Base-by-base conservation (phyloP, 2,329 filamentous ascomycete genomes). In the Venturia aucupariae region DNA sequence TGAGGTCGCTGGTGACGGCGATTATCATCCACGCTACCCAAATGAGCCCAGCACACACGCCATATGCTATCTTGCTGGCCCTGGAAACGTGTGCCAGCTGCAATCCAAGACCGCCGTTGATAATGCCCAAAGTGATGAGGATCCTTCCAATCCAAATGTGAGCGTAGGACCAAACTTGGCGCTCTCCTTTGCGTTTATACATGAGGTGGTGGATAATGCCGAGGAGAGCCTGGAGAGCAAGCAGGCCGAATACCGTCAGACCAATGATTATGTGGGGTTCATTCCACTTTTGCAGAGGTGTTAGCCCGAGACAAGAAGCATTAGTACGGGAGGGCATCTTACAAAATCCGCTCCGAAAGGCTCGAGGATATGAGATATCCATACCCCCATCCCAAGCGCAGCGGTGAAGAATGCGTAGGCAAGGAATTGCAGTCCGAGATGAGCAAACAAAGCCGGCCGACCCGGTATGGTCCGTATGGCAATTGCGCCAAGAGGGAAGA, bases 91-190 rank as follows among this genome's bases (percentile, higher is more conserved):
- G 73, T 2, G 80, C 78, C 24, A 82, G 72, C 64, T 74, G 71
- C 44, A 84, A 76, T 0, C 83, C 83, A 0, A 85, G 71, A 0
- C 82, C 82, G 22, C 81, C 83, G 68, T 84, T 85, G 70, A 85
- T 75, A 64, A 84, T 80, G 2, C 80, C 82, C 0, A 84, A 71
- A 0, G 78, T 74, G 13, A 85, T 77, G 22, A 79, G 74, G 39
- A 75, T 67, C 4, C 82, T 76, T 19, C 83, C 83, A 30, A 83
- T 69, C 83, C 83, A 85, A 55, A 83, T 74, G 68, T 85, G 83
- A 2, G 72, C 72, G 66, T 81, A 76, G 0, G 79, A 80, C 70
- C 78, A 80, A 7, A 77, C 67, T 1, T 77, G 79, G 42, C 79
- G 78, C 17, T 71, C 71, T 6, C 75, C 74, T 17, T 76, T 75